Base-by-base conservation (phyloP, 2,329 filamentous ascomycete genomes). In the Trichoderma sp. region DNA sequence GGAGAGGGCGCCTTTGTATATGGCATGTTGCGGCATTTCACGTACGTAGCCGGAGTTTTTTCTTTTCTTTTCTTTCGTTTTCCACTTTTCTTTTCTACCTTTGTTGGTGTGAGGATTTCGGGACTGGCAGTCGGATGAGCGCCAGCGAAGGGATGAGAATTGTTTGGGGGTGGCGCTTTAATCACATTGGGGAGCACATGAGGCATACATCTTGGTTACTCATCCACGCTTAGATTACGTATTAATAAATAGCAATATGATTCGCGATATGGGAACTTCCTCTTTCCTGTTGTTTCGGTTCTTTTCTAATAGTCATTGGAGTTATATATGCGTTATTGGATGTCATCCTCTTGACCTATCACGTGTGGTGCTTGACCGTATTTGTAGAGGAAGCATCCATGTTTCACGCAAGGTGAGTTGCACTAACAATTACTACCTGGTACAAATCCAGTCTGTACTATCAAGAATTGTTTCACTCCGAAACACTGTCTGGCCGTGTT, bases 11-110 rank as follows among this genome's bases (percentile, higher is more conserved):
- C 67, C 72, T 78, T 76, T 78, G 75, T 75, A 78, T 79, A 78
- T 77, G 75, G 72, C 78, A 78, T 78, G 73, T 79, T 75, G 73
- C 66, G 66, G 71, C 71, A 75, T 75, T 76, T 76, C 71, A 75
- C 60, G 56, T 75, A 75, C 53, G 72, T 56, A 75, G 74, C 74
- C 74, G 74, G 74, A 75, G 74, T 75, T 68, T 71, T 66, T 53
- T 60, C 9, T 38, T 71, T 56, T 31, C 29, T n/a, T 63, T 63
- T 35, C 18, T 68, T 59, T 38, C 50, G 60, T 24, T 50, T 41
- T 50, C 16, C 59, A 18, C 38, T 50, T 63, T 18, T n/a, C 21
- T 24, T 35, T 65, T 38, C 69, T 67, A 27, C 71, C 45, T 18
- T 45, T 50, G 45, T 50, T 67, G 29, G 50, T 67, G 31, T 33